A percentile compares a stretch with the other conserved stretches of the same genome.
Evolutionary conservation across 345 rosid species (phyloP).

Genomic region (Gossypium anomalum): DNA sequence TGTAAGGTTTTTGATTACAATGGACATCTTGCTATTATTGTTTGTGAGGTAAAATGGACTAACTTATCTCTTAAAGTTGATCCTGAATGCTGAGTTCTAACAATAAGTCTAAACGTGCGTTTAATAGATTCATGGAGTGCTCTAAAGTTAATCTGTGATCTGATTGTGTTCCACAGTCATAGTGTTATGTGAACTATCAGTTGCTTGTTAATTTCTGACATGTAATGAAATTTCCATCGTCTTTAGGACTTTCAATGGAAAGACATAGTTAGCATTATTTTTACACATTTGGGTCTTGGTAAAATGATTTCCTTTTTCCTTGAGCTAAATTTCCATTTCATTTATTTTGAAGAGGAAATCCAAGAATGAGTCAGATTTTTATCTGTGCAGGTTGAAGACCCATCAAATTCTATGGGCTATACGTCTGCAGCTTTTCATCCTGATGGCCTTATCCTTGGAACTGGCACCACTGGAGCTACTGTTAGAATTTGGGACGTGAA

Average conservation of each 20-base stretch:
- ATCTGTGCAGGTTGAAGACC: conserved; percentile 62
- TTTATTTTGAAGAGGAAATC: not conserved
- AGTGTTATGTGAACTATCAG: not conserved
- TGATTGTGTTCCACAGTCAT: not conserved
- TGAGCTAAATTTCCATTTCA: not conserved
- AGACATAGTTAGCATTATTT: not conserved
- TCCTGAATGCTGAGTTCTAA: conserved; percentile 1
- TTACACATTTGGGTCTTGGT: not conserved
- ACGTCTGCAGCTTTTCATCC: conserved; percentile 99
- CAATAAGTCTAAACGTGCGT: not conserved
- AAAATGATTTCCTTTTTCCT: not conserved
- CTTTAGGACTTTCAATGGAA: not conserved
- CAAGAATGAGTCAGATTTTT: not conserved
- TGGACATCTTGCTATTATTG: not conserved
- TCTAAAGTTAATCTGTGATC: not conserved
- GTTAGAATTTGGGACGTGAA: conserved; percentile 99
- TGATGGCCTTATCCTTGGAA: conserved; percentile 97
- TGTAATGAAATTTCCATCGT: not conserved
- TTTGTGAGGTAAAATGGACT: not conserved
- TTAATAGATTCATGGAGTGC: not conserved
- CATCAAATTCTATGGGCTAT: conserved; percentile 54
- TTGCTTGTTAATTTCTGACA: not conserved
- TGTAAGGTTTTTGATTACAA: not conserved
- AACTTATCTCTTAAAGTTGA: not conserved
- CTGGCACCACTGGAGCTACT: conserved; percentile 78